These are phyloP conservation scores for Xylaria sp. DNA, from an alignment of 2,329 filamentous ascomycete genomes.

Conservation along the genomic window DNA sequence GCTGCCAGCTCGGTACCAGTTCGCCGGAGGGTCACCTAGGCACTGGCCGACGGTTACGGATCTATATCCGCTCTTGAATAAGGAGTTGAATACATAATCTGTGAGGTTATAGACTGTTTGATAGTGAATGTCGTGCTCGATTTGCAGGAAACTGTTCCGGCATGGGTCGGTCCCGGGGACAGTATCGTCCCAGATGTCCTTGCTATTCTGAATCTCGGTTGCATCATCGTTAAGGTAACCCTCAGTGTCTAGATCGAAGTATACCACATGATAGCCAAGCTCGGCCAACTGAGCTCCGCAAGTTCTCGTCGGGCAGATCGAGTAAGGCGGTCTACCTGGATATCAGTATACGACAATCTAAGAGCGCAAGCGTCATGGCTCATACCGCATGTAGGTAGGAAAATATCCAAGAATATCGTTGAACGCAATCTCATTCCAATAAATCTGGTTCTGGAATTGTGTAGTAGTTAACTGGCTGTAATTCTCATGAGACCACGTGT, in stretches of 20 bases:
- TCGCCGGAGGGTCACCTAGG: slow-evolving; percentile 59
- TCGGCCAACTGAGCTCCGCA: slow-evolving; percentile 46
- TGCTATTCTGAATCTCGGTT: slow-evolving; percentile 51
- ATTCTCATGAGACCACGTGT: slow-evolving; percentile 52
- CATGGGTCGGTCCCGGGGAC: slow-evolving; percentile 48
- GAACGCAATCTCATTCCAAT: slow-evolving; percentile 51
- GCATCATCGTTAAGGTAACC: slow-evolving; percentile 50
- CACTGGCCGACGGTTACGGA: slow-evolving; percentile 67
- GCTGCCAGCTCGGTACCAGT: slow-evolving; percentile 63
- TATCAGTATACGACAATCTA: slow-evolving; percentile 29
- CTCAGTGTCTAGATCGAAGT: slow-evolving; percentile 51
- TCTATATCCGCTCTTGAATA: slow-evolving; percentile 56
- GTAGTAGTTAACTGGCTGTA: slow-evolving; percentile 47
- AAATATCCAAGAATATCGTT: slow-evolving; percentile 52
- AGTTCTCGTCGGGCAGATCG: slow-evolving; percentile 45
- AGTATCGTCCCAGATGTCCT: slow-evolving; percentile 53
- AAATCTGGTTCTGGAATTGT: slow-evolving; percentile 49
- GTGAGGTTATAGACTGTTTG: slow-evolving; percentile 61
- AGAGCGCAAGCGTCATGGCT: not conserved
- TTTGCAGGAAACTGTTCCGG: slow-evolving; percentile 48
- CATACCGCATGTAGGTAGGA: slow-evolving; percentile 51
- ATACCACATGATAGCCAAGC: slow-evolving; percentile 49
- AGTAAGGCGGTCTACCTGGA: slow-evolving; percentile 47
- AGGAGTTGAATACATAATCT: slow-evolving; percentile 56
- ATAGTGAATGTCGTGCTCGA: slow-evolving; percentile 62